phyloP scores from a whole-genome alignment of 73 alveolate species.

The Stentor coeruleus region DNA sequence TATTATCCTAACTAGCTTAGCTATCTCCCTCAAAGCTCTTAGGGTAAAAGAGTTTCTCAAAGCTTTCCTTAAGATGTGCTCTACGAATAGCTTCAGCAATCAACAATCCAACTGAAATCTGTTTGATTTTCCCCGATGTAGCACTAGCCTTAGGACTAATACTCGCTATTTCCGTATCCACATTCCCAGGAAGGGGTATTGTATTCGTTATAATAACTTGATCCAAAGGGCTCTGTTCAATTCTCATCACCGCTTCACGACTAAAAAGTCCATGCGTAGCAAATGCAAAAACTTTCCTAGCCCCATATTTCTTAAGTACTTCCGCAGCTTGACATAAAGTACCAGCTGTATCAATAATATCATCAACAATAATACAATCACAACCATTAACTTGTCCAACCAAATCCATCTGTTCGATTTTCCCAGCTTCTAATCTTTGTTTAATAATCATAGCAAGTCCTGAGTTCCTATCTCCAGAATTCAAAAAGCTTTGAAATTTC shows the following conservation, averaged over 20 bases:
- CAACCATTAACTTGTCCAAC: background rate
- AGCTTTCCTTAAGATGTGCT: conserved; percentile 57
- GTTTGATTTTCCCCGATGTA: conserved; percentile 41
- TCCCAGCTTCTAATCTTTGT: background rate
- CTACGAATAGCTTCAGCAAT: conserved; percentile 82
- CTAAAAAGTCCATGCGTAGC: conserved; percentile 4
- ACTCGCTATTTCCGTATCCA: background rate
- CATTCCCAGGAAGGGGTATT: background rate
- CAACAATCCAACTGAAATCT: conserved; percentile 49
- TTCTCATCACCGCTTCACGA: background rate
- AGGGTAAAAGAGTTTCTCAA: conserved; percentile 6
- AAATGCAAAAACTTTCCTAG: background rate
- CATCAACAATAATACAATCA: conserved; percentile 10
- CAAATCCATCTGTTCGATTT: background rate
- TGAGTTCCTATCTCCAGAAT: background rate
- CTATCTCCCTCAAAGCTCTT: background rate
- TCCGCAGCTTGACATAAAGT: background rate
- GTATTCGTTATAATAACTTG: conserved; percentile 10
- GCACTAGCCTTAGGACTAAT: background rate
- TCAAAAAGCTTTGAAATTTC: background rate
- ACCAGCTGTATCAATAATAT: background rate
- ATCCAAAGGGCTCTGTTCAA: conserved; percentile 12
- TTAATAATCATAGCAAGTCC: background rate
- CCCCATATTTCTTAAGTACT: background rate
- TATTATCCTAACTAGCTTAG: no score